Percentiles rank a stretch among this genome's conserved stretches.
These are phyloP conservation scores for Botrytis deweyae DNA, from an alignment of 2,329 filamentous ascomycete species.

Conservation along the genomic window DNA sequence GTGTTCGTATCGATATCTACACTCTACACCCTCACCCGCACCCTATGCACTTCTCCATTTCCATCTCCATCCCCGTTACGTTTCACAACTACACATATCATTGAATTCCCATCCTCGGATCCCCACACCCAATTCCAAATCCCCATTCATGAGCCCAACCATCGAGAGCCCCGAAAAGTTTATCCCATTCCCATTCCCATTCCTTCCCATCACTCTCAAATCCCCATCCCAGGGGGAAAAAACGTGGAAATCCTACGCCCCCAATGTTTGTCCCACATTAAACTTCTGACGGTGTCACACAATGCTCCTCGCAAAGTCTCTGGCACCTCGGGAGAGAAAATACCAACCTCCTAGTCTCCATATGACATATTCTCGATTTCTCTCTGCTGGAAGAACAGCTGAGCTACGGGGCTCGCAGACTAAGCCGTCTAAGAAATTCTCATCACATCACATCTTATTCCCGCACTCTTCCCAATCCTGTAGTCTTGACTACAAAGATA, in stretches of 20 bases:
- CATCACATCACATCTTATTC: background rate
- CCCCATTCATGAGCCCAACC: background rate
- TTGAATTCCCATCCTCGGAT: background rate
- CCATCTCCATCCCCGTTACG: background rate
- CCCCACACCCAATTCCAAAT: background rate
- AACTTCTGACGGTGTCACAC: background rate
- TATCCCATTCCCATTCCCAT: background rate
- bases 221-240: background rate
- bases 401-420: background rate
- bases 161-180: background rate
- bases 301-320: background rate
- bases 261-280: background rate
- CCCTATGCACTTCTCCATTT: background rate
- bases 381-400: background rate
- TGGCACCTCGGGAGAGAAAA: background rate
- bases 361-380: background rate
- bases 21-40: background rate
- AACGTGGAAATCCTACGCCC: slow-evolving; percentile 1
- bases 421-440: background rate
- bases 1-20: background rate
- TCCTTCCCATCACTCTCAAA: background rate
- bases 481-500: background rate
- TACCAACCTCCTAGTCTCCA: background rate
- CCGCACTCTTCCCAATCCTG: background rate
- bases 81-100: background rate